Conservation (phyloP, 495 filamentous ascomycete species). For the Tuber umbilicatum region DNA sequence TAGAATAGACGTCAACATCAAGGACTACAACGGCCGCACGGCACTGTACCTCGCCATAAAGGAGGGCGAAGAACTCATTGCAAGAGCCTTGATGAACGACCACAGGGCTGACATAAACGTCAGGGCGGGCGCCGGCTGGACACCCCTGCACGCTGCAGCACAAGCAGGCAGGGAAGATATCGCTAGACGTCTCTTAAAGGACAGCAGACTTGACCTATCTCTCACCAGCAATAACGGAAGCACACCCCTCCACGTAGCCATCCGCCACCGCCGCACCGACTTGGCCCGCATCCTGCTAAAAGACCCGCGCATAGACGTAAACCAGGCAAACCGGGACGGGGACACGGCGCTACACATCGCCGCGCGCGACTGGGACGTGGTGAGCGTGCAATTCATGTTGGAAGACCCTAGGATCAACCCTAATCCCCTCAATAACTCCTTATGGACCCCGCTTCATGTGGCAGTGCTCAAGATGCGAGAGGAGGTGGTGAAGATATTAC, state of each 20-base stretch:
- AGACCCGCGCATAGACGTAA: not conserved
- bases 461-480: conserved; percentile 21
- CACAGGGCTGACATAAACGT: not conserved
- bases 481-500: conserved; percentile 15
- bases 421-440: not conserved
- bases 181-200: not conserved
- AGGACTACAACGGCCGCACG: not conserved
- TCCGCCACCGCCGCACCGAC: not conserved
- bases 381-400: not conserved
- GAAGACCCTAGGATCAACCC: not conserved
- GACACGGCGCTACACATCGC: not conserved
- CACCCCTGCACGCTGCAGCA: not conserved
- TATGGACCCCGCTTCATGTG: conserved; percentile 19
- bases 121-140: not conserved
- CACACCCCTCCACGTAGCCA: not conserved
- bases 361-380: not conserved
- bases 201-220: not conserved
- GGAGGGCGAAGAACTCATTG: not conserved
- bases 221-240: not conserved
- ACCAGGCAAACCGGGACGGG: not conserved
- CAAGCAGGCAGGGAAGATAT: not conserved
- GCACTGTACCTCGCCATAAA: not conserved
- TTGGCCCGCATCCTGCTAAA: not conserved
- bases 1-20: not conserved
- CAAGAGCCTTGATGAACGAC: not conserved